Base-by-base conservation (phyloP, 2,329 filamentous ascomycete species). In the Zasmidium citrigriseum region DNA sequence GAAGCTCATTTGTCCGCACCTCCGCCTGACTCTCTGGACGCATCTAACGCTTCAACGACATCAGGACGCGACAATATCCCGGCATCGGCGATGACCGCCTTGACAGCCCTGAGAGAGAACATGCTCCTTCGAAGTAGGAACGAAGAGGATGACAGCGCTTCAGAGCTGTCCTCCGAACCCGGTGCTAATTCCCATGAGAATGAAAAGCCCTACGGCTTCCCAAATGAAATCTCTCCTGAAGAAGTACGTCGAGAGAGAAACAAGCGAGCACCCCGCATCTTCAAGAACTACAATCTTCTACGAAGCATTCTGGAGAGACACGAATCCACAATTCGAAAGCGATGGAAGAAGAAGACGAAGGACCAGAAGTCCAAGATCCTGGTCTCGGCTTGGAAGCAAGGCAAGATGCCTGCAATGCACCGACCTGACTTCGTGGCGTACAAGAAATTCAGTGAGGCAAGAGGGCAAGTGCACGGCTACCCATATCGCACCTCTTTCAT, bases 281-380 rank as follows among this genome's bases (percentile, higher is more conserved):
- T 60, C 24, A n/a, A 55, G 29, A 52, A 58, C 12, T 61, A n/a
- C n/a, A 14, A 45, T 16, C 24, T 51, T 1, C 49, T 59, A 21
- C 25, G 34, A 10, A 22, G 11, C 18, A 56, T 59, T 11, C 34
- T 58, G 9, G 55, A 59, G 5, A 29, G 55, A 22, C 50, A 61
- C 24, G 59, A 58, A 24, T 18, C 16, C 11, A 54, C 49, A 2
- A 53, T 58, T 11, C 46, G 56, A 29, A 58, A 59, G 24, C 59
- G 52, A 20, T 61, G 55, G 59, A 34, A 52, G 46, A 62, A 62
- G 57, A 58, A 58, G 27, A 57, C 60, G 1, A 59, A 55, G 12
- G 54, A 53, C 16, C 57, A 62, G 46, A 50, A 46, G 18, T 50
- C 34, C 1, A 54, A 55, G n/a, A 46, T 62, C n/a, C 22, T 60